Evolutionary conservation across 495 filamentous ascomycete genomes (phyloP).

Genomic region (Xylaria scruposa): DNA sequence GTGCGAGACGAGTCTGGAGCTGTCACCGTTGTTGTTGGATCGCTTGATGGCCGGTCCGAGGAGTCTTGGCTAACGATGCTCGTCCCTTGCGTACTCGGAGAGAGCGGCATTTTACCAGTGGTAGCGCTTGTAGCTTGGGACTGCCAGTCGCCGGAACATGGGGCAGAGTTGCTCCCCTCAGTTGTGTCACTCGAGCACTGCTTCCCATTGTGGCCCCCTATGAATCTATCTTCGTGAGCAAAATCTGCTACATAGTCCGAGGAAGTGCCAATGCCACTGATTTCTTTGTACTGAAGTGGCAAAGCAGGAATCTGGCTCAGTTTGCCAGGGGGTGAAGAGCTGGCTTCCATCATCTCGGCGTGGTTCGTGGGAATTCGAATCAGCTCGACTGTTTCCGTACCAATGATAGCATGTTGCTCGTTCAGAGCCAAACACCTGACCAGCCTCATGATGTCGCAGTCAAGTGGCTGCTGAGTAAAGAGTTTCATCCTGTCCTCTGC

Average conservation of each 20-base stretch:
- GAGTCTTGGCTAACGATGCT: conserved; percentile 62
- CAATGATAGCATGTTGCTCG: neutral
- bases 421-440: conserved; percentile 28
- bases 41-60: conserved; percentile 48
- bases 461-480: conserved; percentile 44
- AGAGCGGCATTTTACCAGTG: conserved; percentile 63
- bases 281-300: conserved; percentile 40
- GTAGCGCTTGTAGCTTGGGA: conserved; percentile 63
- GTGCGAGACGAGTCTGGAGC: conserved; percentile 43
- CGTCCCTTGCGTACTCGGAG: conserved; percentile 63
- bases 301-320: conserved; percentile 31
- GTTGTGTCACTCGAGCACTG: conserved; percentile 60
- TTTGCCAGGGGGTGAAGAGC: conserved; percentile 30
- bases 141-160: conserved; percentile 56
- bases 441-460: conserved; percentile 49
- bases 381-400: conserved; percentile 27
- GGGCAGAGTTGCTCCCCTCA: conserved; percentile 56
- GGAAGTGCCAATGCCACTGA: conserved; percentile 46
- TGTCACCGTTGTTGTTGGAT: conserved; percentile 47
- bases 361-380: conserved; percentile 29
- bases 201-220: conserved; percentile 43
- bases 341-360: conserved; percentile 33
- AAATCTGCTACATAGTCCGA: conserved; percentile 47
- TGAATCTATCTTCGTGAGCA: conserved; percentile 37
- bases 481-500: conserved; percentile 33